A percentile compares a stretch with the other conserved stretches of the same genome.
phyloP scores from a whole-genome alignment of 2,329 filamentous ascomycete species.

The Cytospora schulzeri region DNA sequence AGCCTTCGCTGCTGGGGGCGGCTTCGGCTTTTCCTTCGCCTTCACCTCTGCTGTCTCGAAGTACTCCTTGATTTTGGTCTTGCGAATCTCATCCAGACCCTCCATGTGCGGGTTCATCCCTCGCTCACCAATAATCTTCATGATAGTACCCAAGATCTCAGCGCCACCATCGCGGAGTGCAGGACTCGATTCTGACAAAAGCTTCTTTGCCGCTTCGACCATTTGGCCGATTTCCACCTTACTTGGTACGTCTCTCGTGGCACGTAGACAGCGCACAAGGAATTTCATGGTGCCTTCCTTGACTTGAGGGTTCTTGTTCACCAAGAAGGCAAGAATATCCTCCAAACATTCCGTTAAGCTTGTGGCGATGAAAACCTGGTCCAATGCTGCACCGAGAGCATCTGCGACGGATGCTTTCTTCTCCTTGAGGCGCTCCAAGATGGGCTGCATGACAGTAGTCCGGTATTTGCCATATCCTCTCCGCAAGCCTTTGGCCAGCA shows the following conservation, averaged over 20 bases:
- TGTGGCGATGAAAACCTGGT: slow-evolving; percentile 67
- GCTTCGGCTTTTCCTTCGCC: slow-evolving; percentile 83
- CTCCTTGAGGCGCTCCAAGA: slow-evolving; percentile 95
- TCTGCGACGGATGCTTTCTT: slow-evolving; percentile 92
- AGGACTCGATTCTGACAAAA: slow-evolving; percentile 87
- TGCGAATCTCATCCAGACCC: slow-evolving; percentile 91
- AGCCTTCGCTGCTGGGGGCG: slow-evolving; percentile 58
- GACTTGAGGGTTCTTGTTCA: slow-evolving; percentile 96
- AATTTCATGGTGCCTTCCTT: slow-evolving; percentile 96
- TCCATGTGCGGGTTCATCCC: slow-evolving; percentile 93
- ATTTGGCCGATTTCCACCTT: slow-evolving; percentile 83
- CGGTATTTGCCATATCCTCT: slow-evolving; percentile 80
- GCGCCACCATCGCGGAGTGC: slow-evolving; percentile 84
- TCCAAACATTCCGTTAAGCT: slow-evolving; percentile 84
- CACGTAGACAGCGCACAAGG: slow-evolving; percentile 82
- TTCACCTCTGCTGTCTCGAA: slow-evolving; percentile 81
- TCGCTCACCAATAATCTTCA: slow-evolving; percentile 98
- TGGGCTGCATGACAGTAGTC: slow-evolving; percentile 77
- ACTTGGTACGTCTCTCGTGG: slow-evolving; percentile 78
- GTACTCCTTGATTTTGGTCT: slow-evolving; percentile 93
- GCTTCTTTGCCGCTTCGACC: slow-evolving; percentile 85
- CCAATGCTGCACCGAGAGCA: slow-evolving; percentile 81
- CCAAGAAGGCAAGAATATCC: slow-evolving; percentile 80
- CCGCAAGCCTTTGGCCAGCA: slow-evolving; percentile 82
- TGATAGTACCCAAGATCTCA: slow-evolving; percentile 88